Evolutionary conservation across 192 early-diverging fungal species (phyloP).

Genomic region (Entophlyctis luteolus): DNA sequence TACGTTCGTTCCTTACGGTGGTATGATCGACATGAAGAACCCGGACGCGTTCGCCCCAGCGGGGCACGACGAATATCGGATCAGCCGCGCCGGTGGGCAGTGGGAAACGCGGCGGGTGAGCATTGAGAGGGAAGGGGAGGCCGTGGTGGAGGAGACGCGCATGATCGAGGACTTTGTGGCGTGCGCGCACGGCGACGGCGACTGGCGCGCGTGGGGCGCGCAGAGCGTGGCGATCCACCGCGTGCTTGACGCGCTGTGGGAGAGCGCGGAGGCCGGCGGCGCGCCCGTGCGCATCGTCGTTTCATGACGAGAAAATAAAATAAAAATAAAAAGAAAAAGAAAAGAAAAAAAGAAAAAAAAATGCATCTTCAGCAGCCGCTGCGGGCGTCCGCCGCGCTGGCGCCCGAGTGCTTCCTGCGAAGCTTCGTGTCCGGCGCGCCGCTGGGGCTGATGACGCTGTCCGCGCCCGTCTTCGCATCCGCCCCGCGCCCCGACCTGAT

Average conservation of each 20-base stretch:
- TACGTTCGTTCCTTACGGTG: conserved; percentile 14
- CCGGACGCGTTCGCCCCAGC: not conserved
- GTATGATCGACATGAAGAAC: conserved; percentile 19
- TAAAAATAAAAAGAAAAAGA: not conserved
- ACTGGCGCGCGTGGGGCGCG: conserved; percentile 8
- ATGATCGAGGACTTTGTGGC: conserved; percentile 18
- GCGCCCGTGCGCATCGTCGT: no score
- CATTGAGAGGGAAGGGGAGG: conserved; percentile 32
- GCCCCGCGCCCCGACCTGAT: conserved; percentile 69
- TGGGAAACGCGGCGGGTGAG: conserved; percentile 24
- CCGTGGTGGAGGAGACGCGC: conserved; percentile 15
- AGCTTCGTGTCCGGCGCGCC: not conserved
- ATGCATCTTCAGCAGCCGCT: no score
- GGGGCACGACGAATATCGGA: not conserved
- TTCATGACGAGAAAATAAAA: no score
- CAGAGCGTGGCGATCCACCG: conserved; percentile 11
- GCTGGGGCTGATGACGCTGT: not conserved
- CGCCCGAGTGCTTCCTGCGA: conserved; percentile 8
- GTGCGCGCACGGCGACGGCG: conserved; percentile 10
- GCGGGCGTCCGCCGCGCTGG: no score
- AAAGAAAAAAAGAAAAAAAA: not conserved
- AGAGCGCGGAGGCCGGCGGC: conserved; percentile 1
- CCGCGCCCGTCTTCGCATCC: not conserved
- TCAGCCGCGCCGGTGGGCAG: not conserved
- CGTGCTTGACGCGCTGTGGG: conserved; percentile 25